A percentile compares a stretch with the other conserved stretches of the same genome.
Conservation (phyloP, 2,329 filamentous ascomycete species). For the Fonsecaea multimorphosa region DNA sequence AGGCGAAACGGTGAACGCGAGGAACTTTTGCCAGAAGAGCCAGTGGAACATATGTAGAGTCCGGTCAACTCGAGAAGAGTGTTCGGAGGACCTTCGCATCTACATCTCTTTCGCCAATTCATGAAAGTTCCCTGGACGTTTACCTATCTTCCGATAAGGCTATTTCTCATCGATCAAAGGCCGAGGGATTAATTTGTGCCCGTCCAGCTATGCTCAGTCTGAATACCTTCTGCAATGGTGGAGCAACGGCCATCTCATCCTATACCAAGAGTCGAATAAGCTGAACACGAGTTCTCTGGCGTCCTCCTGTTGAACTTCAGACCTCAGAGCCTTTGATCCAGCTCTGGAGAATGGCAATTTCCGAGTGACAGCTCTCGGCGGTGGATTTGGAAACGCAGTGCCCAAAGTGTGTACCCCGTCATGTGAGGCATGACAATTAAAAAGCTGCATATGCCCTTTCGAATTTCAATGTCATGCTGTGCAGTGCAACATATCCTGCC, state of each 20-base stretch:
- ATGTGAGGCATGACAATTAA: constrained; percentile 36
- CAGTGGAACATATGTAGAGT: constrained; percentile 70
- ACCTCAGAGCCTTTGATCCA: background rate
- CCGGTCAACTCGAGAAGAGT: too few species aligned
- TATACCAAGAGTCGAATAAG: background rate
- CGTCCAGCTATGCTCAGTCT: too few species aligned
- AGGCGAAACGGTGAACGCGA: constrained; percentile 48
- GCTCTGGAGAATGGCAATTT: constrained; percentile 26
- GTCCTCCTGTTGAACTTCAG: background rate
- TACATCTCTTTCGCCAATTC: background rate
- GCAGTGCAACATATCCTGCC: constrained; percentile 3
- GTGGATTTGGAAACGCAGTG: constrained; percentile 21
- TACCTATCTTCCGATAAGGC: background rate
- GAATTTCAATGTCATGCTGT: constrained; percentile 17
- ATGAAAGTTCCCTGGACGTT: background rate
- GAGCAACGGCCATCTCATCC: background rate
- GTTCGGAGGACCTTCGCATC: background rate
- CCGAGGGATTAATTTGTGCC: background rate
- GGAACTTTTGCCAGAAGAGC: constrained; percentile 75
- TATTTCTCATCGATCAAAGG: background rate
- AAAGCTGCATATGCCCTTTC: constrained; percentile 18
- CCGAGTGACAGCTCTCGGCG: constrained; percentile 20
- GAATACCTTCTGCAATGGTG: background rate
- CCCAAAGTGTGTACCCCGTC: constrained; percentile 15
- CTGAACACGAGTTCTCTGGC: background rate